These are phyloP conservation scores for Trichoderma sp. DNA, from an alignment of 2,329 filamentous ascomycete species.

Conservation along the genomic window DNA sequence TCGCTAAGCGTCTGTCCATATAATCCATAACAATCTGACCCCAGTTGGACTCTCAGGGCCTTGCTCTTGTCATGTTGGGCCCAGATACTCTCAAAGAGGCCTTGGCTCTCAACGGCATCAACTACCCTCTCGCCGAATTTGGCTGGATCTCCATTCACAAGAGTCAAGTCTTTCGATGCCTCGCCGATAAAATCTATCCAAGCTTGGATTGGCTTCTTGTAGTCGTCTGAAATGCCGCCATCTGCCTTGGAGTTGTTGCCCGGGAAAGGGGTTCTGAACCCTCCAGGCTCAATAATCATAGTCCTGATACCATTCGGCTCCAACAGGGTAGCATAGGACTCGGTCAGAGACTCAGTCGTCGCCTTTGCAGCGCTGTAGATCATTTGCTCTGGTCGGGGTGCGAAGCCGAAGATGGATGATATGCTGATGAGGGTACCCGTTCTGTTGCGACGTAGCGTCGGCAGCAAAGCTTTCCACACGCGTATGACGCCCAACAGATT, in stretches of 20 bases:
- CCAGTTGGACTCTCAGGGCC: not conserved
- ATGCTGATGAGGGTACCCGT: conserved; percentile 49
- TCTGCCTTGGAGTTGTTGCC: conserved; percentile 1
- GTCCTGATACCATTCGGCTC: conserved; percentile 46
- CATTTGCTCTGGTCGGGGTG: conserved; percentile 40
- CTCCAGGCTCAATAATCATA: conserved; percentile 50
- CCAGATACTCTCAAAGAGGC: not conserved
- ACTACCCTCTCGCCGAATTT: conserved; percentile 8
- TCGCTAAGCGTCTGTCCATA: not conserved
- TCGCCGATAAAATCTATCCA: not conserved
- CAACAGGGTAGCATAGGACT: conserved; percentile 46
- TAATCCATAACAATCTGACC: not conserved
- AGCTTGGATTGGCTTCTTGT: not conserved
- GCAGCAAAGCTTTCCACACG: conserved; percentile 13
- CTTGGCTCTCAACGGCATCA: conserved; percentile 1
- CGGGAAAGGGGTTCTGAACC: conserved; percentile 45
- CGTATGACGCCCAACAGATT: conserved; percentile 5
- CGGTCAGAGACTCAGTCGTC: conserved; percentile 44
- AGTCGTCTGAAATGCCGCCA: conserved; percentile 6
- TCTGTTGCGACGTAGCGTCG: conserved; percentile 27
- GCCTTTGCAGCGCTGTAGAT: conserved; percentile 51
- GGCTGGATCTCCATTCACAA: not conserved
- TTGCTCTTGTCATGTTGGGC: not conserved
- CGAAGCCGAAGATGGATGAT: conserved; percentile 46
- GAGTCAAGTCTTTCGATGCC: not conserved